Conservation (phyloP, 139 green algal species). For the Eudorina sp. region DNA sequence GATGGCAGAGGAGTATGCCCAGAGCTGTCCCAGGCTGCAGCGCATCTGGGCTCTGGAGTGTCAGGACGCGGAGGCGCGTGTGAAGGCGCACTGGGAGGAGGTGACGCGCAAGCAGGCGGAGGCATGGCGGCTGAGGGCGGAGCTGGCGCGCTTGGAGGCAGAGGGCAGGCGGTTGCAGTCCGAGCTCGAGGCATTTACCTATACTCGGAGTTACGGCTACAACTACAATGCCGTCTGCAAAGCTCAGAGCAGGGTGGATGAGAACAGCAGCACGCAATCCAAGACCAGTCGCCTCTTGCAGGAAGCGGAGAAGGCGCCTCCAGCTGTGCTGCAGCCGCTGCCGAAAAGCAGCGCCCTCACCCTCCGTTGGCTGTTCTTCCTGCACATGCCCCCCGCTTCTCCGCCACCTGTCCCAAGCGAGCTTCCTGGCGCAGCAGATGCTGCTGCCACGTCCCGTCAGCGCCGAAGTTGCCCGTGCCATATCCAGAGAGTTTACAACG, state of each 20-base stretch:
- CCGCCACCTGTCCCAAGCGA: constrained; percentile 52
- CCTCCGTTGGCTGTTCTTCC: constrained; percentile 65
- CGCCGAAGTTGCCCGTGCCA: neutral
- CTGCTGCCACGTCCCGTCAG: constrained; percentile 51
- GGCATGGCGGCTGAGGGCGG: neutral
- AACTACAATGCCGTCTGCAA: too few relatives aligned
- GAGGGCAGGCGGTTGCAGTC: neutral
- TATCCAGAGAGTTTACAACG: neutral
- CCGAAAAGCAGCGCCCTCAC: constrained; percentile 16
- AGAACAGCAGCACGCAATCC: too few relatives aligned
- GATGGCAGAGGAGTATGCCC: constrained; percentile 48
- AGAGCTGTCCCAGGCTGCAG: neutral
- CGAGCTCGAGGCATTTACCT: neutral
- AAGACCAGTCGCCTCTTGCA: too few relatives aligned
- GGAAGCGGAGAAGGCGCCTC: constrained; percentile 44
- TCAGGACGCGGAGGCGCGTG: constrained; percentile 30
- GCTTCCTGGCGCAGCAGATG: constrained; percentile 68
- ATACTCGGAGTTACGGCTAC: too few relatives aligned
- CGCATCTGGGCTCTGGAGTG: constrained; percentile 42
- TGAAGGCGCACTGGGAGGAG: constrained; percentile 56
- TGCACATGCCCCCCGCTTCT: constrained; percentile 68
- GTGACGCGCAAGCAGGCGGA: constrained; percentile 59
- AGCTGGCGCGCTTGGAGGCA: neutral
- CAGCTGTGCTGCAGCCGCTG: constrained; percentile 63
- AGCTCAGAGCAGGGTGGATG: too few relatives aligned